Evolutionary conservation across 176 grass and related monocot species (phyloP).

Genomic region (Echinochloa phyllopogon): DNA sequence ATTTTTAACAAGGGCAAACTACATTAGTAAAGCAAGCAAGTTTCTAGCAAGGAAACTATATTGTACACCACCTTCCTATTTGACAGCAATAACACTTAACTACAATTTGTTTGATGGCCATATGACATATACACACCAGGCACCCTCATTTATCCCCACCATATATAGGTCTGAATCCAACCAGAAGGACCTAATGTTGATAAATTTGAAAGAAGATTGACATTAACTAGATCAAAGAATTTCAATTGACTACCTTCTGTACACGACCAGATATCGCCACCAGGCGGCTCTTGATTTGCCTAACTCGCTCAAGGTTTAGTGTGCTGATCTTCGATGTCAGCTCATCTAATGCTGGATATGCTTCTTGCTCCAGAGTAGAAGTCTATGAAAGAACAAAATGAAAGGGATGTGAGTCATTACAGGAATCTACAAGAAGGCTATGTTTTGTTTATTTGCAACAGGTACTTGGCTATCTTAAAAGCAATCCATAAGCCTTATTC

Average conservation of each 20-base stretch:
- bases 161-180: background rate
- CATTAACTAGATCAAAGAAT: slow-evolving; percentile 15
- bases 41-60: slow-evolving; percentile 21
- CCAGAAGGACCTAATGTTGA: background rate
- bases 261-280: slow-evolving; percentile 94
- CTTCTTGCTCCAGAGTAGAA: slow-evolving; percentile 85
- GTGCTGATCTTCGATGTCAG: slow-evolving; percentile 99
- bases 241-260: slow-evolving; percentile 69
- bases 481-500: slow-evolving; percentile 2
- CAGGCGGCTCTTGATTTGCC: slow-evolving; percentile 97
- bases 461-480: slow-evolving; percentile 11
- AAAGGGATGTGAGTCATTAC: slow-evolving; percentile 16
- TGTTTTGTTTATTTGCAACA: background rate
- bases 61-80: background rate
- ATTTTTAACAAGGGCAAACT: slow-evolving; percentile 25
- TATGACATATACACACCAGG: background rate
- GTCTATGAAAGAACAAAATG: slow-evolving; percentile 57
- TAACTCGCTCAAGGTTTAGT: slow-evolving; percentile 89
- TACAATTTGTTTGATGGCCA: background rate
- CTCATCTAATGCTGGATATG: slow-evolving; percentile 97
- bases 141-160: slow-evolving; percentile 14
- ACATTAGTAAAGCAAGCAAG: slow-evolving; percentile 11
- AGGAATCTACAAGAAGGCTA: background rate
- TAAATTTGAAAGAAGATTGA: background rate
- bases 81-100: background rate